phyloP scores from a whole-genome alignment of 306 rosid genomes.

The Vigna angularis region DNA sequence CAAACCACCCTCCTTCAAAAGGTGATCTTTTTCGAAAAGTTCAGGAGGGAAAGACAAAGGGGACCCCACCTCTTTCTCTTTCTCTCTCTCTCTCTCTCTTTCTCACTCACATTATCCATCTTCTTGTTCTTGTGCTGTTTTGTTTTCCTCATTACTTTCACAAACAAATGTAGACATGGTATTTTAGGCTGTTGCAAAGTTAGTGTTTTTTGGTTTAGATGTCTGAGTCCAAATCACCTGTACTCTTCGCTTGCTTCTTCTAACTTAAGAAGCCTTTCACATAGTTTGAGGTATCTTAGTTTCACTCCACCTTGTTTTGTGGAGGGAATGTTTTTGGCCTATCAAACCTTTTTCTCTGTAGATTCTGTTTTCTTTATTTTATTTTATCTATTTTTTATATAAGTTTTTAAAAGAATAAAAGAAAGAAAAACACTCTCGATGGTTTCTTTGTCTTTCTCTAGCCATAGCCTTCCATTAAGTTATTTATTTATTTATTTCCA shows the following conservation, averaged over 20 bases:
- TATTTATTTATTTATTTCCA: conserved; percentile 7
- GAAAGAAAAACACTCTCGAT: conserved; percentile 9
- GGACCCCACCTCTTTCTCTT: conserved; percentile 58
- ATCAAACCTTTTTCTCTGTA: conserved; percentile 45
- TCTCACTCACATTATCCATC: neutral
- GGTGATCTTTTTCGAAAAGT: conserved; percentile 74
- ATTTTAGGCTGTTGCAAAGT: conserved; percentile 33
- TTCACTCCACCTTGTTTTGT: conserved; percentile 51
- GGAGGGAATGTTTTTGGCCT: conserved; percentile 53
- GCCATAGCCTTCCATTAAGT: conserved; percentile 30
- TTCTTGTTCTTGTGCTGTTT: neutral
- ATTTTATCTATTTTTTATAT: neutral
- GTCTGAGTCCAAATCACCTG: conserved; percentile 32
- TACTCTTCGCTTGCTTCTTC: conserved; percentile 35
- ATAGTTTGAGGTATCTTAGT: conserved; percentile 38
- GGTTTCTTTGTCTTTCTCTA: conserved; percentile 60
- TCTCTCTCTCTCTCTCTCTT: conserved; percentile 39
- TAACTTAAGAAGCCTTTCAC: conserved; percentile 32
- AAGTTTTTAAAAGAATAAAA: neutral
- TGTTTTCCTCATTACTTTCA: conserved; percentile 46
- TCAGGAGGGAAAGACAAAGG: conserved; percentile 45
- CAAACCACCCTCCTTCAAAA: conserved; percentile 48
- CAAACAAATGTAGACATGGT: conserved; percentile 53
- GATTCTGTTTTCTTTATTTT: conserved; percentile 48
- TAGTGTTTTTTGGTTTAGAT: conserved; percentile 25